A percentile compares a stretch with the other conserved stretches of the same genome.
Evolutionary conservation across 2,329 filamentous ascomycete species (phyloP).

Genomic region (Colletotrichum tamarilloi): DNA sequence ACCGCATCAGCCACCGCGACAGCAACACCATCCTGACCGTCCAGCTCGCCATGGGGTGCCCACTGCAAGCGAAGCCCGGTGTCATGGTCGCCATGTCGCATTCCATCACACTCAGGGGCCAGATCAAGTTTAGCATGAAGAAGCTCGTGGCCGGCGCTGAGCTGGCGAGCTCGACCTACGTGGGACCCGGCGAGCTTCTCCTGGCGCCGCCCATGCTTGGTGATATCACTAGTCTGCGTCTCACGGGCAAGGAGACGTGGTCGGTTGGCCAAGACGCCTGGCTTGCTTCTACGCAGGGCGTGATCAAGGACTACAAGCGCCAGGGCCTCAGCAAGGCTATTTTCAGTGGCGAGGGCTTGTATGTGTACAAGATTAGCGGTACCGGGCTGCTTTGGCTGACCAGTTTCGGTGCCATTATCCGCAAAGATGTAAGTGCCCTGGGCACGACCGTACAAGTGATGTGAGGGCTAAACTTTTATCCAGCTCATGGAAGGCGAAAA

Average conservation of each 20-base stretch:
- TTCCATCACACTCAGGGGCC: slow-evolving; percentile 84
- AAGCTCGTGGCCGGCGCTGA: slow-evolving; percentile 89
- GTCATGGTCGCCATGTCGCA: slow-evolving; percentile 96
- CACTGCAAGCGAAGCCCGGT: slow-evolving; percentile 82
- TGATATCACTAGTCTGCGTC: slow-evolving; percentile 83
- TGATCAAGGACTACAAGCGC: slow-evolving; percentile 87
- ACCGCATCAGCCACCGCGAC: slow-evolving; percentile 91
- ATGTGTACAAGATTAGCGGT: slow-evolving; percentile 87
- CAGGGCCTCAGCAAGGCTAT: slow-evolving; percentile 91
- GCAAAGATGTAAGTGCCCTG: slow-evolving; percentile 80
- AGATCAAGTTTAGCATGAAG: slow-evolving; percentile 87
- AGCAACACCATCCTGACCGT: slow-evolving; percentile 90
- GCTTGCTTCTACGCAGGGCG: slow-evolving; percentile 85
- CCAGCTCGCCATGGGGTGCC: slow-evolving; percentile 90
- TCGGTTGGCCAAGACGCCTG: slow-evolving; percentile 88
- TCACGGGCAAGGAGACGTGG: slow-evolving; percentile 82
- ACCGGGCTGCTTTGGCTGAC: slow-evolving; percentile 88
- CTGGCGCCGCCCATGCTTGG: slow-evolving; percentile 84
- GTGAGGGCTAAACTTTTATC: not conserved
- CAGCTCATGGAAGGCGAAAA: slow-evolving; percentile 77
- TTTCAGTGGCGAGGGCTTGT: slow-evolving; percentile 93
- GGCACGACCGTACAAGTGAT: slow-evolving; percentile 26
- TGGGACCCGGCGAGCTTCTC: slow-evolving; percentile 90
- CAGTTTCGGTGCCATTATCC: slow-evolving; percentile 93
- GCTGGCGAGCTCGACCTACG: slow-evolving; percentile 81